Evolutionary conservation across 2,329 filamentous ascomycete genomes (phyloP).

Genomic region (Aotearoamyces nothofagi): DNA sequence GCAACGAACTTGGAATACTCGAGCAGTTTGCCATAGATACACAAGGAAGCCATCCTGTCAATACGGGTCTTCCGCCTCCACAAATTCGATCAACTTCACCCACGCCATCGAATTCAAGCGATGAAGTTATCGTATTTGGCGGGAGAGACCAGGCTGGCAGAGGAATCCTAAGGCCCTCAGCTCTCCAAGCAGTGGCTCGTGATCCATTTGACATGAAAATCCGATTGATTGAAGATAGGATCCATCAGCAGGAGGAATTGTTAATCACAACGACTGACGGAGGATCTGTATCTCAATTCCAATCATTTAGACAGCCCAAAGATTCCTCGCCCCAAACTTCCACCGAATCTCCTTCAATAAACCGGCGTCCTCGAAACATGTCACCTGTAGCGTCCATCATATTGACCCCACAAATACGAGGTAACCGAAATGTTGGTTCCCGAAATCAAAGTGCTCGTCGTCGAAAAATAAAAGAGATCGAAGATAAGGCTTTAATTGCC

Average conservation of each 20-base stretch:
- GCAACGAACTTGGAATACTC: too few species aligned
- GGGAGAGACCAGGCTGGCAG: conserved; percentile 25
- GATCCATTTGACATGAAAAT: conserved; percentile 14
- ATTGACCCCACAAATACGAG: not conserved
- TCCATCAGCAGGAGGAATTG: conserved; percentile 12
- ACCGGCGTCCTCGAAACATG: not conserved
- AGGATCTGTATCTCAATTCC: not conserved
- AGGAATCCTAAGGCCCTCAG: conserved; percentile 5
- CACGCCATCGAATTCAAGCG: conserved; percentile 42
- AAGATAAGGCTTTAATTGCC: conserved; percentile 41
- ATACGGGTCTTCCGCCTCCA: conserved; percentile 19
- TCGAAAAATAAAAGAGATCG: conserved; percentile 13
- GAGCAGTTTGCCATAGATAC: conserved; percentile 22
- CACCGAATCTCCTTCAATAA: not conserved
- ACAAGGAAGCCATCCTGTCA: conserved; percentile 13
- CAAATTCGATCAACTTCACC: conserved; percentile 18
- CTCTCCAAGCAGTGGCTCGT: conserved; percentile 3
- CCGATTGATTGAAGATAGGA: conserved; percentile 15
- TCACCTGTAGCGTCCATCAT: not conserved
- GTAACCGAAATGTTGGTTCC: not conserved
- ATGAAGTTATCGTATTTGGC: conserved; percentile 57
- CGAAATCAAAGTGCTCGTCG: too few species aligned
- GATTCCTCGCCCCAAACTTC: not conserved
- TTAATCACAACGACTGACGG: conserved; percentile 4
- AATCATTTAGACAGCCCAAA: not conserved